Percentiles rank a stretch among this genome's conserved stretches.
These are phyloP conservation scores for Colletotrichum nymphaeae DNA, from an alignment of 2,329 filamentous ascomycete species.

Conservation along the genomic window DNA sequence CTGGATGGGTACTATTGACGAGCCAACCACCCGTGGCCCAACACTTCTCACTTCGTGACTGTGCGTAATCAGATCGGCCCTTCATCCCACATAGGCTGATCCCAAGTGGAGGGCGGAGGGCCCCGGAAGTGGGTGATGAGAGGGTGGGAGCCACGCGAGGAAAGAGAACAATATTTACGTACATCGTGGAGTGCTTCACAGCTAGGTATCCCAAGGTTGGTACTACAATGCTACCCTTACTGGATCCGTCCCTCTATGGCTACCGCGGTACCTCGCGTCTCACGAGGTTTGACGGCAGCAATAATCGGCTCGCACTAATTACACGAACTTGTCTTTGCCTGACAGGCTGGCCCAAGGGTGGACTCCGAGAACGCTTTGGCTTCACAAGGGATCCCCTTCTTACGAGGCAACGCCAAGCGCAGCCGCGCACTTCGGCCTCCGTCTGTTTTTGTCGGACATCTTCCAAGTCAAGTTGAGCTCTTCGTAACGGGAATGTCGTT, in stretches of 20 bases:
- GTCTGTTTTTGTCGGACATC: not conserved
- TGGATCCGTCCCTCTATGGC: not conserved
- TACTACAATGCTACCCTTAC: not conserved
- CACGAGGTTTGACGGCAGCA: constrained; percentile 2
- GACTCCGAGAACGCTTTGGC: not conserved
- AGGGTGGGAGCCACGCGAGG: not conserved
- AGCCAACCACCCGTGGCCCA: not conserved
- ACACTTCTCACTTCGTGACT: not conserved
- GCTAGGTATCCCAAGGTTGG: no score
- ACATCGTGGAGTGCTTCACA: not conserved
- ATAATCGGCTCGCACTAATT: constrained; percentile 1
- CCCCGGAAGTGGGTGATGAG: not conserved
- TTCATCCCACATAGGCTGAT: constrained; percentile 20
- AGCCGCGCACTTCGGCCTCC: constrained; percentile 9
- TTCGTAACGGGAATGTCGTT: not conserved
- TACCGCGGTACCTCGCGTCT: not conserved
- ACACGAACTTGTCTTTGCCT: no score
- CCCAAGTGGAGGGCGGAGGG: constrained; percentile 27
- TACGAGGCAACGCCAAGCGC: not conserved
- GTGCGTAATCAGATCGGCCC: constrained; percentile 24
- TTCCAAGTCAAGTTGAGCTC: not conserved
- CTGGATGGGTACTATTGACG: not conserved
- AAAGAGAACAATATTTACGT: not conserved
- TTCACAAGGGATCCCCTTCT: constrained; percentile 16
- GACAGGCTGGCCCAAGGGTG: not conserved